A percentile compares a stretch with the other conserved stretches of the same genome.
These are phyloP conservation scores for Rubroboletus satanas DNA, from an alignment of 768 basidiomycete genomes.

Conservation along the genomic window DNA sequence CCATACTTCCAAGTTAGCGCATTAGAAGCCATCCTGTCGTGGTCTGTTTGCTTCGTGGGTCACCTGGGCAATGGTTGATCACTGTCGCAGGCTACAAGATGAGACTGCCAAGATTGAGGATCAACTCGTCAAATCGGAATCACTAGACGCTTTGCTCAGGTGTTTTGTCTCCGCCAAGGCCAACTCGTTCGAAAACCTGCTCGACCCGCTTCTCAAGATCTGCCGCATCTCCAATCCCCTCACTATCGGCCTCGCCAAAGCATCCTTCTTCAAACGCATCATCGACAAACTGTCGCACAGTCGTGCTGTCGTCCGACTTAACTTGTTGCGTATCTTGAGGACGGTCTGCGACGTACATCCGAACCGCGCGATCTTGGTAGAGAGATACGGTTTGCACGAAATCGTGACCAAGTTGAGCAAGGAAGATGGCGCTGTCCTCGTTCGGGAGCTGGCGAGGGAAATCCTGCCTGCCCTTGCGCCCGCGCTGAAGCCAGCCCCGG, in stretches of 20 bases:
- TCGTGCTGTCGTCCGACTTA: constrained; percentile 85
- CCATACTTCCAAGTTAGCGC: constrained; percentile 92
- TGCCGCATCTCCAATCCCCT: constrained; percentile 72
- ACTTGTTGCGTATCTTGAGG: constrained; percentile 79
- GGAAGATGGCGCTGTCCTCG: constrained; percentile 87
- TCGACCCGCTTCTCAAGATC: constrained; percentile 91
- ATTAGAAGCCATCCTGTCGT: constrained; percentile 84
- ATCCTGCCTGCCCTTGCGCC: constrained; percentile 76
- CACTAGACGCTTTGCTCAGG: constrained; percentile 64
- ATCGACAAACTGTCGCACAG: constrained; percentile 73
- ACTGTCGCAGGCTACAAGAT: constrained; percentile 76
- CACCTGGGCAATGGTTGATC: not conserved
- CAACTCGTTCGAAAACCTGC: constrained; percentile 86
- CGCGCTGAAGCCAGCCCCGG: constrained; percentile 53
- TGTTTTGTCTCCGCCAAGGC: constrained; percentile 86
- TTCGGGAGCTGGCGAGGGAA: constrained; percentile 83
- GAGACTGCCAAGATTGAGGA: constrained; percentile 94
- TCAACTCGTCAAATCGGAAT: constrained; percentile 61
- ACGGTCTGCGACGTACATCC: constrained; percentile 89
- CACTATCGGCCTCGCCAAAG: constrained; percentile 72
- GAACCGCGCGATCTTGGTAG: constrained; percentile 76
- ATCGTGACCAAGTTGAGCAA: constrained; percentile 78
- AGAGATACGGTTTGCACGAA: constrained; percentile 74
- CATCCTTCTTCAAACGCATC: constrained; percentile 83
- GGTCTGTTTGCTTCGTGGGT: constrained; percentile 45